Conservation (phyloP, 106 monocot genomes). For the Dendrobium nobile region DNA sequence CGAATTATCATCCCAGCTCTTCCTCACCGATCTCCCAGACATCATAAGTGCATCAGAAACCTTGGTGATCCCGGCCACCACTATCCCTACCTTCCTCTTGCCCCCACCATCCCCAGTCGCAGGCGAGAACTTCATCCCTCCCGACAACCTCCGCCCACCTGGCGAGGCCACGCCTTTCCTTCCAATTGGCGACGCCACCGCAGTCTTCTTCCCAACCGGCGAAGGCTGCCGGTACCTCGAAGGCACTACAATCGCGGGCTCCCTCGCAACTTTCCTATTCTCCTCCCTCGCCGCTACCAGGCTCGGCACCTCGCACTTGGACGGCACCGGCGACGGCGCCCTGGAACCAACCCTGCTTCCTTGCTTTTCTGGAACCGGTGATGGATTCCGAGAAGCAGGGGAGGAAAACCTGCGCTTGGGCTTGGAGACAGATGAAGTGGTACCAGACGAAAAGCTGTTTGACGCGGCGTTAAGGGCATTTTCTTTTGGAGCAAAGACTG, state of each 20-base stretch:
- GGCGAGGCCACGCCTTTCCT: conserved; percentile 62
- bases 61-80: conserved; percentile 53
- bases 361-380: conserved; percentile 5
- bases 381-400: conserved; percentile 37
- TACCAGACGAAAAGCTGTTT: background rate
- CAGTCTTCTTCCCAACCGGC: conserved; percentile 40
- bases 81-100: conserved; percentile 52
- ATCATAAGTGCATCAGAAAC: conserved; percentile 33
- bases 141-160: conserved; percentile 54
- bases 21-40: conserved; percentile 36
- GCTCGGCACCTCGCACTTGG: conserved; percentile 83
- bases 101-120: conserved; percentile 22
- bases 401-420: conserved; percentile 61
- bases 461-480: background rate
- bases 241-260: conserved; percentile 87
- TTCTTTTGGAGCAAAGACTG: background rate
- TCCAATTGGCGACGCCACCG: conserved; percentile 31
- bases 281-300: conserved; percentile 87
- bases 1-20: conserved; percentile 74
- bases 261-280: conserved; percentile 52
- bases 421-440: background rate
- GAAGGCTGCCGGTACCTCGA: conserved; percentile 91
- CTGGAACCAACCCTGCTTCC: conserved; percentile 15
- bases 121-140: conserved; percentile 48
- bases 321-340: conserved; percentile 74